Percentiles rank a stretch among this genome's conserved stretches.
Conservation (phyloP, 2,329 filamentous ascomycete genomes). For the Neoascochyta sp. region DNA sequence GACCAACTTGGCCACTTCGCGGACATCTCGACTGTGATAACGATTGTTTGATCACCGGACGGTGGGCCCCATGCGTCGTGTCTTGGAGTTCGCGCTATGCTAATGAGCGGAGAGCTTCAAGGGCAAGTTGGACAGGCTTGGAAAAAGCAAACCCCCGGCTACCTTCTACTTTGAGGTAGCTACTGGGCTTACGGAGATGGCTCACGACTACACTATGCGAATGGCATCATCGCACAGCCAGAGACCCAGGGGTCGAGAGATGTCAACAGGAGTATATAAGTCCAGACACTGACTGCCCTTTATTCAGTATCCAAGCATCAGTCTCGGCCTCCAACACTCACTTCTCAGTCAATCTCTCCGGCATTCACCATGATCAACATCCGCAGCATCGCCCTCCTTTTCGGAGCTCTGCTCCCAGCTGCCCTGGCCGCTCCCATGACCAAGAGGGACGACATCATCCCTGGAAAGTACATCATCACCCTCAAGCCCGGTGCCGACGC, state of each 20-base stretch:
- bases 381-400: constrained; percentile 7
- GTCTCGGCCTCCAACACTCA: constrained; percentile 4
- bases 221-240: constrained; percentile 14
- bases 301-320: constrained; percentile 7
- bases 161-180: constrained; percentile 9
- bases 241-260: too few species aligned
- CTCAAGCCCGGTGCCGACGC: constrained; percentile 16
- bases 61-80: too few species aligned
- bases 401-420: constrained; percentile 10
- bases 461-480: constrained; percentile 23
- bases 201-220: neutral
- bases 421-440: constrained; percentile 10
- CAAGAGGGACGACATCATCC: constrained; percentile 12
- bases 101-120: neutral
- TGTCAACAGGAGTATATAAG: constrained; percentile 9
- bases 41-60: too few species aligned
- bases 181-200: neutral
- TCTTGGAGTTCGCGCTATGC: constrained; percentile 7
- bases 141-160: neutral
- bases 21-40: too few species aligned
- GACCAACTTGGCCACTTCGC: constrained; percentile 5
- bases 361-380: constrained; percentile 11
- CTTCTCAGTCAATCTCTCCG: constrained; percentile 3
- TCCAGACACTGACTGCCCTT: neutral
- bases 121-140: neutral